These are phyloP conservation scores for Clarireedia paspali DNA, from an alignment of 2,329 filamentous ascomycete genomes.

Conservation along the genomic window DNA sequence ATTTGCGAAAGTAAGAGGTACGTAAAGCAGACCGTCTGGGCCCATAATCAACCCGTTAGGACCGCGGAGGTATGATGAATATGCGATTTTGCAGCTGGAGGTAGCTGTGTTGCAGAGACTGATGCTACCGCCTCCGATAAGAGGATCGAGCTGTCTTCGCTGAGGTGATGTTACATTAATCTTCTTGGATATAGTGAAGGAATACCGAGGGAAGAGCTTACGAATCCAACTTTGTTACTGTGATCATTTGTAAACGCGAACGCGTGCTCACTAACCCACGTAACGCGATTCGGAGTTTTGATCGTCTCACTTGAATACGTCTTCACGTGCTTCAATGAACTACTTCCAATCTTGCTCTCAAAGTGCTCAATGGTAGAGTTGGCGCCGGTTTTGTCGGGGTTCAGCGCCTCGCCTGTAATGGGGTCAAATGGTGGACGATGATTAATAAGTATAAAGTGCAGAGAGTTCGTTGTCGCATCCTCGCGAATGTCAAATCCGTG, in stretches of 20 bases:
- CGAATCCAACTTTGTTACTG: conserved; percentile 24
- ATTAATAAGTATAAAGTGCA: conserved; percentile 31
- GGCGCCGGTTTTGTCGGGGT: conserved; percentile 27
- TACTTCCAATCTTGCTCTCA: conserved; percentile 20
- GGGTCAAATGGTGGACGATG: conserved; percentile 29
- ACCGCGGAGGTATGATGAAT: conserved; percentile 20
- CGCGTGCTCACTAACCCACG: conserved; percentile 28
- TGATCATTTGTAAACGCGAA: conserved; percentile 34
- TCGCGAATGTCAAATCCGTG: conserved; percentile 29
- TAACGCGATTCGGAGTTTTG: conserved; percentile 31
- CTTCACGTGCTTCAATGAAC: conserved; percentile 27
- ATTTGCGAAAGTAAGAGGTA: conserved; percentile 22
- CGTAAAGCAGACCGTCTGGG: conserved; percentile 30
- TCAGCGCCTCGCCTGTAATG: conserved; percentile 26
- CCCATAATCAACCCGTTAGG: conserved; percentile 30
- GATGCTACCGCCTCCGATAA: conserved; percentile 27
- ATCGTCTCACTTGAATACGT: conserved; percentile 28
- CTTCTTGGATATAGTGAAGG: not conserved
- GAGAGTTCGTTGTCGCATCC: conserved; percentile 15
- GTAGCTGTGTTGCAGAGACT: conserved; percentile 23
- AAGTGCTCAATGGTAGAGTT: conserved; percentile 34
- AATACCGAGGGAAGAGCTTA: conserved; percentile 10
- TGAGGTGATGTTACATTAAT: not conserved
- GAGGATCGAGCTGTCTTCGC: conserved; percentile 23
- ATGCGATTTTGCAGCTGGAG: conserved; percentile 24